Base-by-base conservation (phyloP, 1,139 yeast species). In the Yamadazyma kanchanaburiensis region DNA sequence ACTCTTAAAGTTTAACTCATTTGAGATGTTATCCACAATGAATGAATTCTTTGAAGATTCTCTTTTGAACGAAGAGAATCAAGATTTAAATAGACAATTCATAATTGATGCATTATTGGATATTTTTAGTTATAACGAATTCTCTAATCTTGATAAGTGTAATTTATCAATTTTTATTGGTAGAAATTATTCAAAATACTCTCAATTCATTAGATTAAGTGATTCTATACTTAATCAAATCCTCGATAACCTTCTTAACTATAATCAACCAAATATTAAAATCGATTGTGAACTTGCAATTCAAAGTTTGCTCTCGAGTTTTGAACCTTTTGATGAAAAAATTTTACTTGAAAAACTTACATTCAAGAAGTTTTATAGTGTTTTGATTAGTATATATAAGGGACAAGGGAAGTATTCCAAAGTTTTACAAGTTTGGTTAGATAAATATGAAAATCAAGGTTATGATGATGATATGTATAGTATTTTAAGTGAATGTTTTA, bases 31-130 rank as follows among this genome's bases (percentile, higher is more conserved):
- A 31, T 66, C 80, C 0, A 71, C 83, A 0, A 51, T 86, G 39
- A 82, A 85, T 48, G 94, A 84, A 48, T 84, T 81, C 18, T 81
- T 86, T 50, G 95, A 86, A 49, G 91, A 84, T 46, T 60, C 81
- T 0, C 63, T 69, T 26, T 51, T 86, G 32, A 85, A 86, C 46
- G 78, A 70, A 18, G 74, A 70, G 28, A 46, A 53, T 8, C 41
- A 39, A 15, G 51, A 55, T 5, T 55, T 77, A 12, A 76, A 63
- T 31, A 62, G 94, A 12, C 94, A 83, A 49, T 74, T 76, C 39
- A 69, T 83, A n/a, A 56, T 80, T 11, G 85, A 80, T 34, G 77
- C 81, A 3, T 54, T 83, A 20, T 50, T 79, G n/a, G 84, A 78
- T 27, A 53, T 77, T 3, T 71, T 50, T 45, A 64, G 59, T 6